These are phyloP conservation scores for Xylaria sp. DNA, from an alignment of 2,329 filamentous ascomycete species.

Conservation along the genomic window DNA sequence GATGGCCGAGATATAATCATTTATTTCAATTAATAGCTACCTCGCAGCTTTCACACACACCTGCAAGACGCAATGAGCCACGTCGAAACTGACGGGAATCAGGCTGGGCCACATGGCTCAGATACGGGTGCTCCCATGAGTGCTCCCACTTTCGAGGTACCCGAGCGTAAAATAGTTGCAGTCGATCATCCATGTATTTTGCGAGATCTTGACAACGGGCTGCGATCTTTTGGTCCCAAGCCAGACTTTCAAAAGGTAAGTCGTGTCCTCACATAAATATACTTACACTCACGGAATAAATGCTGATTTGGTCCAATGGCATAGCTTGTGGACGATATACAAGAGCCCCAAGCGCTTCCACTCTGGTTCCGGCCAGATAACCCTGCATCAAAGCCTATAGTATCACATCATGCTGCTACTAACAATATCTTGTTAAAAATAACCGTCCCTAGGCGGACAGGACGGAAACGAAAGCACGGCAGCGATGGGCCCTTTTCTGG, in stretches of 20 bases:
- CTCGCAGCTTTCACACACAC: neutral
- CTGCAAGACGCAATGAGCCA: conserved; percentile 13
- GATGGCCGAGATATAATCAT: neutral
- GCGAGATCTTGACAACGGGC: conserved; percentile 53
- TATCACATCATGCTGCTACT: conserved; percentile 78
- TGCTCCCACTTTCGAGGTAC: conserved; percentile 53
- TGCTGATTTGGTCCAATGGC: conserved; percentile 20
- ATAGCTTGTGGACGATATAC: conserved; percentile 44
- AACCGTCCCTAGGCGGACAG: conserved; percentile 86
- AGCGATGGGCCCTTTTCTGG: conserved; percentile 71
- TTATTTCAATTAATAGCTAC: conserved; percentile 2
- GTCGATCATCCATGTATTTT: conserved; percentile 58
- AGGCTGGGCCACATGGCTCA: conserved; percentile 19
- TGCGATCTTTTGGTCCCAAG: conserved; percentile 54
- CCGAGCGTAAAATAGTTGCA: conserved; percentile 52
- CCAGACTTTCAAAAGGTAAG: conserved; percentile 53
- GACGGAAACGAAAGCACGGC: conserved; percentile 86
- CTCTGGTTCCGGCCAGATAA: conserved; percentile 85
- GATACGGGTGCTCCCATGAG: conserved; percentile 24
- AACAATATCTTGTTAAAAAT: conserved; percentile 89
- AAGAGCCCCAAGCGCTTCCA: conserved; percentile 63
- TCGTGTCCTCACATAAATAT: neutral
- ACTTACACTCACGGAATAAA: neutral
- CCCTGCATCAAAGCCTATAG: conserved; percentile 78
- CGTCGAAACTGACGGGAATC: conserved; percentile 11